These are phyloP conservation scores for Xylaria bambusicola DNA, from an alignment of 495 filamentous ascomycete species.

Conservation along the genomic window DNA sequence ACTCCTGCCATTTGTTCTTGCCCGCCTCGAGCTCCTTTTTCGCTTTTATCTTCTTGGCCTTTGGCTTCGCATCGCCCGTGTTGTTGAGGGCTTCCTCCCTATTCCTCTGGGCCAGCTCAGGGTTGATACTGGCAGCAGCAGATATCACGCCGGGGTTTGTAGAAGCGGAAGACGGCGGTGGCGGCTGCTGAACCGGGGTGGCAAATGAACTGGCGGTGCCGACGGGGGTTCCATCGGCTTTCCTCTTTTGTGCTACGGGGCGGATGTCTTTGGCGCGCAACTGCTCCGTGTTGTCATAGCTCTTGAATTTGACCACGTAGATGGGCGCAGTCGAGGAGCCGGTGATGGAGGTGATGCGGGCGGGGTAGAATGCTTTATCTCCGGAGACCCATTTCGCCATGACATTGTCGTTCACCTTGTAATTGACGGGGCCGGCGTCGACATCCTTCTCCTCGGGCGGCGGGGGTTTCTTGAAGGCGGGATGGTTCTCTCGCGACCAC, in stretches of 20 bases:
- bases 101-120: conserved; percentile 69
- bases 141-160: conserved; percentile 71
- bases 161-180: conserved; percentile 32
- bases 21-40: conserved; percentile 85
- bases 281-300: conserved; percentile 83
- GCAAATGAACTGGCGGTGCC: conserved; percentile 44
- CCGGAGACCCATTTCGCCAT: conserved; percentile 88
- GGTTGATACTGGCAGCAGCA: conserved; percentile 83
- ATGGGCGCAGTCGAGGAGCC: conserved; percentile 84
- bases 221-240: conserved; percentile 78
- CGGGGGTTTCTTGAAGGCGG: conserved; percentile 62
- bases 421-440: conserved; percentile 52
- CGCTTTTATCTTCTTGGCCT: conserved; percentile 76
- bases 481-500: conserved; percentile 74
- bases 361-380: conserved; percentile 88
- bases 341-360: conserved; percentile 89
- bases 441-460: conserved; percentile 46
- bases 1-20: conserved; percentile 95
- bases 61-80: conserved; percentile 41
- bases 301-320: conserved; percentile 92
- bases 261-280: conserved; percentile 82
- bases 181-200: conserved; percentile 43
- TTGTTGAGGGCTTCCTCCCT: conserved; percentile 42
- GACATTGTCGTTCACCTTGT: conserved; percentile 86
- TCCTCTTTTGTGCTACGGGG: conserved; percentile 82